Evolutionary conservation across 2,329 filamentous ascomycete genomes (phyloP), one percentile per base, ranked within the genome.

Genomic region (Amesomyces nigricolor): DNA sequence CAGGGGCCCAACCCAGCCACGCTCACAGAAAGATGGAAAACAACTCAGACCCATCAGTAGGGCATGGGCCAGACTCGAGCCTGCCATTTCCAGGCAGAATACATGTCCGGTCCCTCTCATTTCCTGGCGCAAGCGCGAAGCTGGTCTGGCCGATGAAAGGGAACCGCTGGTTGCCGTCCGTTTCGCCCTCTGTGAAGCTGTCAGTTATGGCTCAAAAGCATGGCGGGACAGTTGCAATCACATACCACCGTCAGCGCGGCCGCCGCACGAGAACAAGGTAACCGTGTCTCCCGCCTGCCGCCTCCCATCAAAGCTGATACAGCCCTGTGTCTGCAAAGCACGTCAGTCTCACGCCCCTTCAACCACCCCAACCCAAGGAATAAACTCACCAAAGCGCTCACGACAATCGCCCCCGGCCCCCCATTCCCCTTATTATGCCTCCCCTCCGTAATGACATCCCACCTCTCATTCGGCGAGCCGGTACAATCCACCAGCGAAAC

Each of bases 231-330:
- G 22, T 22, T 22, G 3, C 22, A 26, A 5, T 4, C 10, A 67
- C 68, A 68, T 65, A 72, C 73, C 64, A 46, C 77, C 77, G 42
- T 72, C 76, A 14, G 76, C 77, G 37, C 77, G 71, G 9, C 78
- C 78, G 26, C 78, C 78, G 58, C 78, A 80, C 1, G 76, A 77
- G 58, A 80, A 80, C 16, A 80, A 53, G 5, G 66, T 76, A 26
- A 80, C 76, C 1, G 72, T 76, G 51, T 80, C 76, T 1, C 71
- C 72, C 2, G 66, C 64, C 5, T 67, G 63, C 16, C 77, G 69
- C 17, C 77, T 69, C 14, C 65, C 66, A 56, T 80, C 78, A 45
- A 78, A 75, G 65, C 72, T 78, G 45, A 80, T 68, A 55, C 78
- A 80, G n/a, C 77, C 77, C 50, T 78, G 60, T 5, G 62, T 65